Percentiles rank a stretch among this genome's conserved stretches.
Conservation (phyloP, 2,329 filamentous ascomycete species). For the Colletotrichum tropicale region DNA sequence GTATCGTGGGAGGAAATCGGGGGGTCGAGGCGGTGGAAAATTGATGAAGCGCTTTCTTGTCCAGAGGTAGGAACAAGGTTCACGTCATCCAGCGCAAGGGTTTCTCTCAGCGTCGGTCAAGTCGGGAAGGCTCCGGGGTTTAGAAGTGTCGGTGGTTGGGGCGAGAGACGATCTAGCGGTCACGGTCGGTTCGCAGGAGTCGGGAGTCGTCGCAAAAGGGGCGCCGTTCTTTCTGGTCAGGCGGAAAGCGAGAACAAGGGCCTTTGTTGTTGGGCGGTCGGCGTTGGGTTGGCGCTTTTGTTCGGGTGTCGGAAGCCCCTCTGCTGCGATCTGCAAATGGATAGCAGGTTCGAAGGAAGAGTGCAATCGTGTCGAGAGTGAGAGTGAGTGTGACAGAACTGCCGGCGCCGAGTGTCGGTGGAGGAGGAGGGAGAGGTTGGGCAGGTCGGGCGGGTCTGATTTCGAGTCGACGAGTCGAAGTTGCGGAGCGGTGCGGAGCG, state of each 20-base stretch:
- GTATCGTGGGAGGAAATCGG: not conserved
- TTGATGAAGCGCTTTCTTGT: slow-evolving; percentile 8
- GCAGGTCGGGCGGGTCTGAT: slow-evolving; percentile 15
- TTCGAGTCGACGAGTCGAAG: slow-evolving; percentile 18
- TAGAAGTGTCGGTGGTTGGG: not conserved
- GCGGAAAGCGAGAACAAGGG: not conserved
- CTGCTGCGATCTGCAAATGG: not conserved
- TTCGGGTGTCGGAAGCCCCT: not conserved
- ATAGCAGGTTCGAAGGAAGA: not conserved
- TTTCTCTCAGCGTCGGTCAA: slow-evolving; percentile 4
- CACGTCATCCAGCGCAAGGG: slow-evolving; percentile 15
- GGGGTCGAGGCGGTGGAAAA: not conserved
- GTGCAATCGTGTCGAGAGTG: not conserved
- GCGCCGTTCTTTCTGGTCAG: not conserved
- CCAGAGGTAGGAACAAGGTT: not conserved
- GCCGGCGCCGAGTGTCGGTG: slow-evolving; percentile 20
- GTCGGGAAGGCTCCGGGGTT: not conserved
- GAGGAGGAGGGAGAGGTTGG: slow-evolving; percentile 15
- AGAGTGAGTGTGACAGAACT: slow-evolving; percentile 9
- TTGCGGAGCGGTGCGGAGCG: slow-evolving; percentile 20
- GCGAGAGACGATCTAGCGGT: slow-evolving; percentile 6
- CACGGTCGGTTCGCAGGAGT: slow-evolving; percentile 10
- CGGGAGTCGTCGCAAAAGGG: slow-evolving; percentile 9
- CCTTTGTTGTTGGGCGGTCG: not conserved
- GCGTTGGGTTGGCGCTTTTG: not conserved